Percentiles rank a stretch among this genome's conserved stretches.
These are phyloP conservation scores for Stylosanthes scabra DNA, from an alignment of 331 rosid genomes.

Conservation along the genomic window DNA sequence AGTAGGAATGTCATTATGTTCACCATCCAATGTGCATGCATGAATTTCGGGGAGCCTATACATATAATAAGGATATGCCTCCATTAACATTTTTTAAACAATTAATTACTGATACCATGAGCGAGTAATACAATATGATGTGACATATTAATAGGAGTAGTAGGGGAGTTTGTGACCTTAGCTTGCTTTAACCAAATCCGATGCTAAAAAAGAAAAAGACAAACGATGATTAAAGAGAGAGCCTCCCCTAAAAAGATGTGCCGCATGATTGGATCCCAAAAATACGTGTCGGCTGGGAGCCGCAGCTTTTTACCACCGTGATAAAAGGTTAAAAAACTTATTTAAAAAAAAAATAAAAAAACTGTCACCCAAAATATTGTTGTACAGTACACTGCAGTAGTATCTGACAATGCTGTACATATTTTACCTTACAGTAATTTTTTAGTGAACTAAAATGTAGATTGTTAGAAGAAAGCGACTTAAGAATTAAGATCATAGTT, in stretches of 20 bases:
- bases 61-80: not conserved
- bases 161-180: slow-evolving; percentile 4
- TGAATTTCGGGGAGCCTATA: slow-evolving; percentile 21
- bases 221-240: slow-evolving; percentile 57
- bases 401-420: not conserved
- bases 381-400: too few relatives aligned
- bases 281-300: slow-evolving; percentile 18
- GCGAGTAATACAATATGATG: not conserved
- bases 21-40: not conserved
- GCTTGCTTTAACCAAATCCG: slow-evolving; percentile 57
- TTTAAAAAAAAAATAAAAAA: not conserved
- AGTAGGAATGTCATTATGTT: not conserved
- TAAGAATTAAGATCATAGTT: too few relatives aligned
- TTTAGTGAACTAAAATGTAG: too few relatives aligned
- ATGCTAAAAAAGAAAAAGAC: slow-evolving; percentile 49
- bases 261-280: slow-evolving; percentile 47
- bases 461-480: too few relatives aligned
- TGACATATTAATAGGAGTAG: not conserved
- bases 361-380: too few relatives aligned
- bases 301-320: slow-evolving; percentile 13
- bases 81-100: not conserved
- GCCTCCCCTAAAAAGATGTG: slow-evolving; percentile 43
- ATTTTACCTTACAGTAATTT: not conserved
- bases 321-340: slow-evolving; percentile 30
- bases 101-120: not conserved